These are phyloP conservation scores for Elongisporangium anandrum DNA, from an alignment of 352 stramenopile genomes.

Conservation along the genomic window DNA sequence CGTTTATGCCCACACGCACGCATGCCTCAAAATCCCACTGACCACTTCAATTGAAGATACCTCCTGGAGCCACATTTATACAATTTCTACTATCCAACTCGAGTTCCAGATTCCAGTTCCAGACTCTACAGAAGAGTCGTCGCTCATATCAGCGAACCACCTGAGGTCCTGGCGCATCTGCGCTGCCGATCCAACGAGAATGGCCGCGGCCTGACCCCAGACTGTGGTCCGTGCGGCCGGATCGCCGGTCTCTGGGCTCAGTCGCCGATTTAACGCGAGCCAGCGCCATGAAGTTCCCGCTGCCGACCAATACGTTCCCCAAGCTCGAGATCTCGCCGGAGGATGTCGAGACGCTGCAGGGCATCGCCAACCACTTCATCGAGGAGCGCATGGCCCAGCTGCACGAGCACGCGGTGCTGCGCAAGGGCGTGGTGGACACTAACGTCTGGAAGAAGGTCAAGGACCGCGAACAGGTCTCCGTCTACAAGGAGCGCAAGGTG, in stretches of 20 bases:
- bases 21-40: background rate
- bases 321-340: constrained; percentile 11
- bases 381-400: background rate
- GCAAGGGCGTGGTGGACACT: constrained; percentile 4
- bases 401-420: background rate
- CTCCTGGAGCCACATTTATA: background rate
- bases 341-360: constrained; percentile 9
- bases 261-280: too few relatives aligned
- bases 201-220: background rate
- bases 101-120: background rate
- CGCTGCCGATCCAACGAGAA: background rate
- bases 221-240: background rate
- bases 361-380: constrained; percentile 14
- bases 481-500: background rate
- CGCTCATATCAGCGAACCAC: background rate
- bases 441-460: constrained; percentile 14
- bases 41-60: background rate
- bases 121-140: background rate
- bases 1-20: background rate
- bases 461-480: background rate
- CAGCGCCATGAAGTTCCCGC: constrained; percentile 20
- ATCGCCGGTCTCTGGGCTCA: too few relatives aligned
- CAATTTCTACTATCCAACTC: background rate
- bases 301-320: constrained; percentile 20
- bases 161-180: background rate